Base-by-base conservation (phyloP, 2,329 filamentous ascomycete genomes). In the Ceratocystis variospora region DNA sequence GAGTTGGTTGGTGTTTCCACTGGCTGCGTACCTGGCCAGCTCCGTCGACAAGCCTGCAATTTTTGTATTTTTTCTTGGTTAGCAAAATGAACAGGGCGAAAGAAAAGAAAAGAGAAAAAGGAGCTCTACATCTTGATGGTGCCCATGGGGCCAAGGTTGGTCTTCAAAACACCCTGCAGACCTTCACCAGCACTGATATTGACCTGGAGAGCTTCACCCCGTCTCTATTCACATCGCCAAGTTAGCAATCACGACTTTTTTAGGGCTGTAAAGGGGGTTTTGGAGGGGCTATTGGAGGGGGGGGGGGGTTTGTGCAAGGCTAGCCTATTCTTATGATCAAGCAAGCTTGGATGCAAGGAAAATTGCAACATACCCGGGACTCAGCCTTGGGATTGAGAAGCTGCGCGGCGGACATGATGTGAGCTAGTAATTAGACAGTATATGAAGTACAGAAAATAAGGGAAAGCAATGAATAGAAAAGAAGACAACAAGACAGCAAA, bases 381-480 rank as follows among this genome's bases (percentile, higher is more conserved):
- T 99, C 94, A 74, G 94, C 94, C 82, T 99, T 99, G 69, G 94
- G 94, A 79, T 99, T 99, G 71, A 99, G 87, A 74, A 99, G 87
- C 80, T 97, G 93, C 74, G 94, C 92, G 72, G 94, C 94, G 79
- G 92, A 97, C 94, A 97, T 97, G 62, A 33, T 66, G 55, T 66
- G 5, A 46, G 55, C 41, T 48, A 45, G 19, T 19, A 63, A 68
- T 66, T 66, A 68, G 64, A 79, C 78, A 81, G 71, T 81, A 81
- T 41, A 68, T 15, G 48, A 28, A 5, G 46, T 19, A 7, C 17
- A 48, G 46, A 48, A 3, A 19, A 19, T n/a, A 19, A 10, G 19
- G 22, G 19, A 77, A 22, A 80, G 67, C 48, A 61, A 61, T 53
- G n/a, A 28, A 64, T 19, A 53, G 48, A 61, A 41, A 62, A 62